Conservation (phyloP, 768 basidiomycete genomes). For the Mycena sanguinolenta region DNA sequence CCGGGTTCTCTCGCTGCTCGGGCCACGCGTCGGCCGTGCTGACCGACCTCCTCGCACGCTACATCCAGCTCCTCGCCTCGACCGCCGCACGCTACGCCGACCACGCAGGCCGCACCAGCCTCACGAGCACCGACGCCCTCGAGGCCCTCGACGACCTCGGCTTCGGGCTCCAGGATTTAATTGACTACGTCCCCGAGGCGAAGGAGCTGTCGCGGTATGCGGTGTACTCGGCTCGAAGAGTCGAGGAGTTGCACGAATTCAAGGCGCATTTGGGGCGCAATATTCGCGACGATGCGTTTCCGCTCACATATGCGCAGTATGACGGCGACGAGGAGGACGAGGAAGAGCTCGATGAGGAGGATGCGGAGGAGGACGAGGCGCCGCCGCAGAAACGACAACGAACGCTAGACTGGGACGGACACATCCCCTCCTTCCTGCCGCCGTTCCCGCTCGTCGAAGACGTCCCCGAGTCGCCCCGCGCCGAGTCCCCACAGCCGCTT, state of each 20-base stretch:
- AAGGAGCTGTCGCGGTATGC: constrained; percentile 79
- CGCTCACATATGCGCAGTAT: constrained; percentile 60
- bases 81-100: constrained; percentile 82
- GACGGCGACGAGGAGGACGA: constrained; percentile 48
- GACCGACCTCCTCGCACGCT: constrained; percentile 82
- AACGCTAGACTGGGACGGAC: constrained; percentile 66
- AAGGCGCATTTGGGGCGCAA: constrained; percentile 68
- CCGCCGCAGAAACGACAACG: constrained; percentile 71
- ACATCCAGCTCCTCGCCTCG: constrained; percentile 73
- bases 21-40: constrained; percentile 77
- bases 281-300: constrained; percentile 68
- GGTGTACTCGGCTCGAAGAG: constrained; percentile 69
- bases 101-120: constrained; percentile 74
- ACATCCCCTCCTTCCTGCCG: constrained; percentile 77
- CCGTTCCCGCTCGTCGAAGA: constrained; percentile 67
- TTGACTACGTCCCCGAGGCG: constrained; percentile 77
- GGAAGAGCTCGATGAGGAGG: constrained; percentile 43
- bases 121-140: constrained; percentile 72
- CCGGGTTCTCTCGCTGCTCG: constrained; percentile 83
- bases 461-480: constrained; percentile 47
- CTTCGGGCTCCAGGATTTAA: constrained; percentile 76
- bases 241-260: constrained; percentile 82
- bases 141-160: constrained; percentile 83
- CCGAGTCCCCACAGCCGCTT: constrained; percentile 52
- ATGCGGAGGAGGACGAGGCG: constrained; percentile 47